Percentiles rank a stretch among this genome's conserved stretches.
phyloP scores from a whole-genome alignment of 2,329 filamentous ascomycete genomes.

The Proliferodiscus dingleyae region DNA sequence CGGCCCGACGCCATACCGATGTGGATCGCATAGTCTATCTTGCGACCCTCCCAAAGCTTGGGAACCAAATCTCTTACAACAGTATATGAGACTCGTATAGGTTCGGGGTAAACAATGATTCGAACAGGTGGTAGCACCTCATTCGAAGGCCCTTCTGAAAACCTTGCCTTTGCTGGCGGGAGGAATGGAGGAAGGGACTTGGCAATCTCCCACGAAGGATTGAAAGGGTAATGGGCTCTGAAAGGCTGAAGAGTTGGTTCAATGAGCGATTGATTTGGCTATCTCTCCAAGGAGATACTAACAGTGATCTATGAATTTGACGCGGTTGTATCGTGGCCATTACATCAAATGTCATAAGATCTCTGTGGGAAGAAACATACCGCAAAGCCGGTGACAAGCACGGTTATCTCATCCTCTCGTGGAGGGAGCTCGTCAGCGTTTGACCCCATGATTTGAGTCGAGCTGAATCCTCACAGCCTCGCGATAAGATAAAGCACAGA shows the following conservation, averaged over 20 bases:
- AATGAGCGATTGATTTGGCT: neutral
- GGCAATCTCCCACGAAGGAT: conserved; percentile 79
- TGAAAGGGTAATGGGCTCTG: conserved; percentile 62
- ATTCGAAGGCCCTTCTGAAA: conserved; percentile 27
- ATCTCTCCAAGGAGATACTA: neutral
- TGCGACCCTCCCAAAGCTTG: conserved; percentile 40
- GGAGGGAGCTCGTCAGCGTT: conserved; percentile 1
- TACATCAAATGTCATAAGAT: neutral
- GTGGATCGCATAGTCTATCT: conserved; percentile 66
- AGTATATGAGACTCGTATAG: conserved; percentile 68
- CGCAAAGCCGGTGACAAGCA: conserved; percentile 55
- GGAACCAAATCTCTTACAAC: conserved; percentile 61
- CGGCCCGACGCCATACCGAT: conserved; percentile 71
- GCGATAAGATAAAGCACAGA: neutral
- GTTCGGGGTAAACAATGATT: conserved; percentile 59
- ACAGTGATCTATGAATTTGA: neutral
- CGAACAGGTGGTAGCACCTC: conserved; percentile 44
- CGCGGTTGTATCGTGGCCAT: neutral
- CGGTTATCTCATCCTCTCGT: conserved; percentile 10
- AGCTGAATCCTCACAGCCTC: neutral
- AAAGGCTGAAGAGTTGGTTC: conserved; percentile 56
- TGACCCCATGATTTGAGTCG: conserved; percentile 5
- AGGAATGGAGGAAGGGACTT: conserved; percentile 61
- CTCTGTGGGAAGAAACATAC: conserved; percentile 37
- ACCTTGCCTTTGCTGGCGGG: conserved; percentile 24